phyloP scores from a whole-genome alignment of 371 early-diverging fungal genomes.

The Parasitella parasitica region DNA sequence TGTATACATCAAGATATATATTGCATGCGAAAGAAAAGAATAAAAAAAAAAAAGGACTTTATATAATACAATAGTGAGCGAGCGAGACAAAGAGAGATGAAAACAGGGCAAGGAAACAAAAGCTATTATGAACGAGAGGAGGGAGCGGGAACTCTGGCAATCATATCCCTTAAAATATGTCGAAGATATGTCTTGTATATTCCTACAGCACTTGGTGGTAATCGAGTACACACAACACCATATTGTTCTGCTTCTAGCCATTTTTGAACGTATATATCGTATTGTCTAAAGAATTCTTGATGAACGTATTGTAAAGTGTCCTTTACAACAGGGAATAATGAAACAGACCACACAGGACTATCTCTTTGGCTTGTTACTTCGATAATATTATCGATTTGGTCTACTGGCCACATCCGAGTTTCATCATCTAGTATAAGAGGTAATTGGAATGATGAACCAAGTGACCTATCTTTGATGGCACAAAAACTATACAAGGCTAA shows the following conservation, averaged over 20 bases:
- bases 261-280: constrained; percentile 43
- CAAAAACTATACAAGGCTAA: constrained; percentile 69
- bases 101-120: neutral
- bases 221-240: constrained; percentile 26
- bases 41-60: neutral
- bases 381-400: constrained; percentile 80
- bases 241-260: constrained; percentile 42
- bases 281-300: constrained; percentile 63
- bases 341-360: constrained; percentile 67
- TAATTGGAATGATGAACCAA: constrained; percentile 50
- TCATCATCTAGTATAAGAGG: constrained; percentile 78
- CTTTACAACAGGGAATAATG: constrained; percentile 67
- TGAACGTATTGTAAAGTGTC: constrained; percentile 60
- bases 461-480: constrained; percentile 46
- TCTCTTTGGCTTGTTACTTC: constrained; percentile 63
- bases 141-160: constrained; percentile 27
- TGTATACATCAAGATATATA: neutral
- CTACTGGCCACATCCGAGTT: constrained; percentile 73
- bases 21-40: neutral
- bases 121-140: neutral
- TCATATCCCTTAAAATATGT: constrained; percentile 57
- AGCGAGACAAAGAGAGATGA: neutral
- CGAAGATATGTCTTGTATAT: constrained; percentile 70
- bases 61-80: neutral
- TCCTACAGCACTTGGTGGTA: constrained; percentile 50